These are phyloP conservation scores for Spiraea crenata DNA, from an alignment of 331 rosid species.

Conservation along the genomic window DNA sequence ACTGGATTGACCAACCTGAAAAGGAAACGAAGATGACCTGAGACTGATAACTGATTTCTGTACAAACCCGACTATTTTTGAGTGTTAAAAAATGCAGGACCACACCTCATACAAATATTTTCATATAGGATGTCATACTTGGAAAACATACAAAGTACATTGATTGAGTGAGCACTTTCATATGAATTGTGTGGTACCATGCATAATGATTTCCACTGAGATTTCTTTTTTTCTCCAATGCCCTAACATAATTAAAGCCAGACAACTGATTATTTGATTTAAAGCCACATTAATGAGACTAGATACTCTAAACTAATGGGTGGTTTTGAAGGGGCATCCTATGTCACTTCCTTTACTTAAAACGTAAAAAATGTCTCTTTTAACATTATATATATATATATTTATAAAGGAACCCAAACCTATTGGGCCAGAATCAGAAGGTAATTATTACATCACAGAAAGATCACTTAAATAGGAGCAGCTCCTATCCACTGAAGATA, in stretches of 20 bases:
- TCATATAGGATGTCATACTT: background rate
- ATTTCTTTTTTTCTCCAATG: background rate
- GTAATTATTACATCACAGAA: background rate
- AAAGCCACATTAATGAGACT: too few relatives aligned
- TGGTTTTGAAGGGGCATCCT: background rate
- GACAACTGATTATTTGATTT: background rate
- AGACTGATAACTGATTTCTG: slow-evolving; percentile 4
- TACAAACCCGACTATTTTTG: background rate
- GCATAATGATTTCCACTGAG: background rate
- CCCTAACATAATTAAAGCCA: background rate
- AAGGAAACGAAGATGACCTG: slow-evolving; percentile 25
- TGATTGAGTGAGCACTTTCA: background rate
- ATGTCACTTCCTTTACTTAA: background rate
- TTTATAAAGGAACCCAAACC: background rate
- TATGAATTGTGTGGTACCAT: background rate
- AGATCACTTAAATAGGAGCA: background rate
- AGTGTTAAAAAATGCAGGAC: background rate
- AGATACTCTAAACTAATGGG: background rate
- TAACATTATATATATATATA: background rate
- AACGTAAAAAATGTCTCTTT: background rate
- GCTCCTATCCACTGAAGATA: background rate
- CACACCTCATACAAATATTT: background rate
- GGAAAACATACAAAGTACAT: background rate
- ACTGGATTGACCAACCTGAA: slow-evolving; percentile 97
- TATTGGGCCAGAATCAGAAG: background rate